These are phyloP conservation scores for Luzula sylvatica DNA, from an alignment of 176 grass and related monocot species.

Conservation along the genomic window DNA sequence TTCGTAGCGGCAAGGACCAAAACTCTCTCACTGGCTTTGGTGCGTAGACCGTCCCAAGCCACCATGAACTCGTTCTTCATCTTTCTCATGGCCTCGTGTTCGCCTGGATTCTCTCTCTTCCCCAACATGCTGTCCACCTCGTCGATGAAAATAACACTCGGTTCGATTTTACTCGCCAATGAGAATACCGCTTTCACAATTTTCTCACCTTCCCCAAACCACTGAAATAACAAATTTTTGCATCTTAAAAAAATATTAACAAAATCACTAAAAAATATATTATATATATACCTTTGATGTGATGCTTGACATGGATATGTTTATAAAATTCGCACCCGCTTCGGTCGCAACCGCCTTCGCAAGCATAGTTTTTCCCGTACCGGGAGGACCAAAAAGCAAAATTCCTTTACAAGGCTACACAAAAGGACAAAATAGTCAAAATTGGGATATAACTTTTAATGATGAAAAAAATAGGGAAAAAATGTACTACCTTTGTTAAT, in stretches of 20 bases:
- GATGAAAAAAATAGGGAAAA: not conserved
- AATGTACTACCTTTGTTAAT: conserved; percentile 64
- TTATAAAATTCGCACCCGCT: conserved; percentile 98
- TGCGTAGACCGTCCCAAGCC: conserved; percentile 93
- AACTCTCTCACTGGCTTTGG: conserved; percentile 95
- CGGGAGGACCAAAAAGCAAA: conserved; percentile 98
- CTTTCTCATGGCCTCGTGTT: conserved; percentile 99
- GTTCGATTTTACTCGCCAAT: conserved; percentile 94
- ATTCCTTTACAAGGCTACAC: conserved; percentile 98
- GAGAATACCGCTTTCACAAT: conserved; percentile 97
- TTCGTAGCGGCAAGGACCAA: conserved; percentile 98
- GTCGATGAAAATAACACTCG: conserved; percentile 98
- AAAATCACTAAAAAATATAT: conserved; percentile 14
- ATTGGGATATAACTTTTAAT: not conserved
- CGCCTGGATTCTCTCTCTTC: conserved; percentile 95
- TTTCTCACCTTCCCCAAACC: conserved; percentile 99
- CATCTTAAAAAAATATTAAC: not conserved
- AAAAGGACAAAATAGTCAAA: conserved; percentile 8
- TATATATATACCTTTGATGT: conserved; percentile 90
- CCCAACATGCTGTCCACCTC: conserved; percentile 99
- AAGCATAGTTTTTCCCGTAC: conserved; percentile 99
- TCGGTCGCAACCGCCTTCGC: conserved; percentile 98
- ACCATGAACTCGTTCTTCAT: conserved; percentile 99
- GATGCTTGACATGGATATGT: conserved; percentile 99
- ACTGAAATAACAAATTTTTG: conserved; percentile 39